Evolutionary conservation across 2,329 filamentous ascomycete genomes (phyloP).

Genomic region (Albifimbria verrucaria): DNA sequence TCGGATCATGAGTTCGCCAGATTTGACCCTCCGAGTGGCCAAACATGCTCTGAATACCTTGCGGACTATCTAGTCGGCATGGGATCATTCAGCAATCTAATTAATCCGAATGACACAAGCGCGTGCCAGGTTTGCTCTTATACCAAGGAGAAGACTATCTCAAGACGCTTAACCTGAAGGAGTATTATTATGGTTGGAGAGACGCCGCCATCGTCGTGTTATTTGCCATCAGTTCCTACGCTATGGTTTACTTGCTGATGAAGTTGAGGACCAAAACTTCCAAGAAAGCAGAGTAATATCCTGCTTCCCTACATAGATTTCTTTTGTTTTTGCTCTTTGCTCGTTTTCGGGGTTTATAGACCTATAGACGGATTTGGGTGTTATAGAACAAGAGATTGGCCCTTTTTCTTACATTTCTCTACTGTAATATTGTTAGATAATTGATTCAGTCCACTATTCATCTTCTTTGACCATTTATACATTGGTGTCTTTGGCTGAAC

Average conservation of each 20-base stretch:
- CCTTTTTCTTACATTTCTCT: too few relatives aligned
- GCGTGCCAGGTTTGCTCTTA: slow-evolving; percentile 62
- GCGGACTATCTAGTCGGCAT: slow-evolving; percentile 41
- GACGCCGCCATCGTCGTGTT: slow-evolving; percentile 58
- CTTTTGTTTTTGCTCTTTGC: too few relatives aligned
- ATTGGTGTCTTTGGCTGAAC: too few relatives aligned
- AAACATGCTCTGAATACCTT: slow-evolving; percentile 59
- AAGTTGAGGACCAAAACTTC: slow-evolving; percentile 46
- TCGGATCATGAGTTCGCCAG: slow-evolving; percentile 44
- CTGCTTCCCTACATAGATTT: not conserved
- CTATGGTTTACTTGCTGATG: slow-evolving; percentile 42
- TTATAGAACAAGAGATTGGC: too few relatives aligned
- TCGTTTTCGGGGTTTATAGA: too few relatives aligned
- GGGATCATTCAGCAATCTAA: slow-evolving; percentile 46
- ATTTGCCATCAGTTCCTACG: slow-evolving; percentile 54
- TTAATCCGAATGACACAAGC: slow-evolving; percentile 56
- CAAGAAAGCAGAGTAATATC: slow-evolving; percentile 39
- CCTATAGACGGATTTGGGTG: too few relatives aligned
- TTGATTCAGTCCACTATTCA: too few relatives aligned
- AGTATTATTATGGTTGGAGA: slow-evolving; percentile 65
- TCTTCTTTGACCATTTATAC: too few relatives aligned
- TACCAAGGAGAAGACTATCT: slow-evolving; percentile 57
- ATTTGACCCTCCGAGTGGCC: slow-evolving; percentile 46
- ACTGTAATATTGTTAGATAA: too few relatives aligned
- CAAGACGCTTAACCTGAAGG: slow-evolving; percentile 52